Evolutionary conservation across 345 rosid species (phyloP).

Genomic region (Rhizophora apiculata): DNA sequence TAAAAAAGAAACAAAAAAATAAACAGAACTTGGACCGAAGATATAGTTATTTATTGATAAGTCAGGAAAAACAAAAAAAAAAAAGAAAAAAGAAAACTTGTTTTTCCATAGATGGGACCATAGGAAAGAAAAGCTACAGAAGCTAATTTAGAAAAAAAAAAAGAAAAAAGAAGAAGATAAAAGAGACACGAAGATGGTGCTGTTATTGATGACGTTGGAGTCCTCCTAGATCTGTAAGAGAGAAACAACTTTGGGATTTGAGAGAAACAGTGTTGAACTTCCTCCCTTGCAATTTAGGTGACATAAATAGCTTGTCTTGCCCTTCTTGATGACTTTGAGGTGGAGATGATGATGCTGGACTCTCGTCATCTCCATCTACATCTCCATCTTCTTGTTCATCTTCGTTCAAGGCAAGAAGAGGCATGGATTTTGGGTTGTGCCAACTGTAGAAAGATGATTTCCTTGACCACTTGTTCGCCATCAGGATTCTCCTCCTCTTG

Average conservation of each 20-base stretch:
- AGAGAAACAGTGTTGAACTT: slow-evolving; percentile 32
- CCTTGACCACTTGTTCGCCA: slow-evolving; percentile 49
- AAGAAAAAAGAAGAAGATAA: not conserved
- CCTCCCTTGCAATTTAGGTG: not conserved
- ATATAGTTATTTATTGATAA: too few species aligned
- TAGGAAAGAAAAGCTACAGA: too few species aligned
- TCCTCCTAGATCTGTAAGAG: slow-evolving; percentile 66
- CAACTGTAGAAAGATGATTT: slow-evolving; percentile 46
- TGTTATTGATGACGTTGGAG: slow-evolving; percentile 6
- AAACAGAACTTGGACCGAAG: too few species aligned
- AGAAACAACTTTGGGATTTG: slow-evolving; percentile 62
- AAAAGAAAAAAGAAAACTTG: too few species aligned
- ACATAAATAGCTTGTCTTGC: not conserved
- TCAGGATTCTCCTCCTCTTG: slow-evolving; percentile 61
- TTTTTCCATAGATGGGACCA: too few species aligned
- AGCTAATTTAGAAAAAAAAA: not conserved
- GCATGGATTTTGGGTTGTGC: slow-evolving; percentile 70
- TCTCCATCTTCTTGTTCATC: slow-evolving; percentile 25
- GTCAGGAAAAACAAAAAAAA: too few species aligned
- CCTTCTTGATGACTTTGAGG: not conserved
- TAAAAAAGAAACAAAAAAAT: too few species aligned
- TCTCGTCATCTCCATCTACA: not conserved
- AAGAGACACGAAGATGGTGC: not conserved
- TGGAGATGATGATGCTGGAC: slow-evolving; percentile 17
- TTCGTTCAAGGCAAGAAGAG: slow-evolving; percentile 54